Evolutionary conservation across 2,329 filamentous ascomycete genomes (phyloP), one percentile per base, ranked within the genome.

Genomic region (Aureobasidium leucospermi): DNA sequence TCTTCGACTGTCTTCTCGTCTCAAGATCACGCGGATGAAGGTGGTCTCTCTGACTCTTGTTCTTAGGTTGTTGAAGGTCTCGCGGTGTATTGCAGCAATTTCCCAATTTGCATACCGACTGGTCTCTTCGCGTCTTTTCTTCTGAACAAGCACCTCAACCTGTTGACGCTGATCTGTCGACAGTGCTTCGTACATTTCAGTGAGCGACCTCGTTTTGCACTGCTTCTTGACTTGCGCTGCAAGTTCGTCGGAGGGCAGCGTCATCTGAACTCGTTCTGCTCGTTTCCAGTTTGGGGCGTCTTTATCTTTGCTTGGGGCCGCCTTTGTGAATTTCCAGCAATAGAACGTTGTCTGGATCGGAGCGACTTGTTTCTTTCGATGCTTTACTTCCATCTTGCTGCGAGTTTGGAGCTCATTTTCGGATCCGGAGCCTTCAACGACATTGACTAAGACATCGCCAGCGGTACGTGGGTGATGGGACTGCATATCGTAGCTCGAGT

Each of bases 251-350:
- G 55, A 58, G 4, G 55, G 43, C n/a, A 58, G 55, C 9, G 19
- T 58, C 55, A 48, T 58, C 2, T 39, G 32, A 4, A 31, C 34
- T 15, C 36, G 11, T 16, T 31, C 43, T 39, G 43, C 55, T 58
- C 55, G 38, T 34, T 58, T 58, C 55, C 55, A 58, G 32, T 15
- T 58, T 31, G 32, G 41, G 4, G 55, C 38, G 9, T 6, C 23
- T 9, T 58, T 34, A 11, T 32, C 48, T 28, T 11, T 34, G 13
- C 29, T 47, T 2, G 42, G 34, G 6, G n/a, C 32, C 13, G 55
- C 55, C 19, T 58, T 58, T 5, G 55, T 58, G 15, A 58, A 34
- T 13, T 41, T 58, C 55, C 55, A 58, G 23, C 55, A 58, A 34
- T 58, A 34, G 1, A 38, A 48, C 11, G 34, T 58, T 10, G 55